Evolutionary conservation across 1,284 basidiomycete genomes (phyloP).

Genomic region (Entoloma clypeatum): DNA sequence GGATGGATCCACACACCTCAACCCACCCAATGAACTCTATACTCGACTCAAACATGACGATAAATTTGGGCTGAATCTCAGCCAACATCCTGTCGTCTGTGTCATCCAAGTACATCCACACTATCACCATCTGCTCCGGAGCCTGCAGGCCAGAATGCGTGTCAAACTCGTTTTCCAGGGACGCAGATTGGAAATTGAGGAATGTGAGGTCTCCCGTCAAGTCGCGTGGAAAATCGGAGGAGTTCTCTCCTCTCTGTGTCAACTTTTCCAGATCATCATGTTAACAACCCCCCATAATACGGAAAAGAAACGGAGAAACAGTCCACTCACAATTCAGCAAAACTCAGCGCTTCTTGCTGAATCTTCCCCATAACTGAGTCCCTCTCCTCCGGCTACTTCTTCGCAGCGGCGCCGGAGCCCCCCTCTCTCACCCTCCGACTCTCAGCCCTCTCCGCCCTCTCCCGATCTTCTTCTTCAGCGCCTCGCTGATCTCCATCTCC

Average conservation of each 20-base stretch:
- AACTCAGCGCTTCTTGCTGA: slow-evolving; percentile 50
- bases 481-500: slow-evolving; percentile 66
- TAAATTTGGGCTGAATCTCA: slow-evolving; percentile 87
- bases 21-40: slow-evolving; percentile 90
- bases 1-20: slow-evolving; percentile 68
- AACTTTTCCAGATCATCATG: slow-evolving; percentile 26
- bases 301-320: not conserved
- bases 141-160: slow-evolving; percentile 79
- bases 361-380: slow-evolving; percentile 35
- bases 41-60: slow-evolving; percentile 95
- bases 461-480: slow-evolving; percentile 68
- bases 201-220: slow-evolving; percentile 19
- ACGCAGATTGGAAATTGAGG: slow-evolving; percentile 31
- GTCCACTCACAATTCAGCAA: slow-evolving; percentile 57
- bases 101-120: slow-evolving; percentile 89
- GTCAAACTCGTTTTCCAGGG: slow-evolving; percentile 60
- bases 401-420: slow-evolving; percentile 27
- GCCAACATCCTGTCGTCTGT: slow-evolving; percentile 87
- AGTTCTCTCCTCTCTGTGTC: slow-evolving; percentile 21
- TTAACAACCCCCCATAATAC: not conserved
- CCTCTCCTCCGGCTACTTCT: slow-evolving; percentile 17
- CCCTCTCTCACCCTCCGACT: slow-evolving; percentile 66
- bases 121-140: slow-evolving; percentile 79
- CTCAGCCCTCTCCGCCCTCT: slow-evolving; percentile 48
- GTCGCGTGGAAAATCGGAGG: slow-evolving; percentile 17